Base-by-base conservation (phyloP, 164 flowering plant genomes). In the Nymphaea thermarum region DNA sequence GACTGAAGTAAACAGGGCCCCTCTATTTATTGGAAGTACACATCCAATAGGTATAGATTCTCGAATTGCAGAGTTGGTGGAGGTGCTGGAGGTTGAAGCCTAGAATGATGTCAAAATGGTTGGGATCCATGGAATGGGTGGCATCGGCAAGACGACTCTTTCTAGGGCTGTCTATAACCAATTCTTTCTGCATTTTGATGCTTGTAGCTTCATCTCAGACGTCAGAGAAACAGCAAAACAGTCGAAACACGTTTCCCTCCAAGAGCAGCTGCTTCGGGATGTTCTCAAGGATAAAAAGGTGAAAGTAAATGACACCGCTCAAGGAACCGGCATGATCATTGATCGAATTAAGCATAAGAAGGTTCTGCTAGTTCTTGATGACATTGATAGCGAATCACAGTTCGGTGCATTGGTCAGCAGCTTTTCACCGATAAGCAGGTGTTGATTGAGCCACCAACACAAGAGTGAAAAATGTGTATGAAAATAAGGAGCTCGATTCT, bases 211-310 rank as follows among this genome's bases (percentile, higher is more conserved):
- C 43, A 42, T 64, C 14, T 36, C 25, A 64, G 44, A 64, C 42
- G 66, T 64, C 2, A 25, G 66, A 64, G 66, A 64, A 64, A 2
- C 11, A 8, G 7, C 36, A 64, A 36, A 36, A 36, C 43, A 64
- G 17, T 15, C 25, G 0, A 44, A 44, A 5, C 66, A 36, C n/a
- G 43, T 64, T 15, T 5, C 5, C 10, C 42, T 64, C 43, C 44
- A 64, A 64, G 42, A 64, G 3, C 66, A 66, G 61, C 66, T 74
- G 66, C 74, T 65, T 72, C 64, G 41, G 53, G 71, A 65, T 63
- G 15, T 64, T 7, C 44, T 64, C 6, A 36, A 43, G 15, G 42
- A 41, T 16, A 2, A 64, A 25, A 16, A 41, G 5, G 5, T 12
- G 7, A 12, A 10, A 6, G 42, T 64, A 18, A 36, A 11, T 25